Evolutionary conservation across 192 early-diverging fungal species (phyloP), one percentile per base, ranked within the genome.

Genomic region (Blastocladiella britannica): DNA sequence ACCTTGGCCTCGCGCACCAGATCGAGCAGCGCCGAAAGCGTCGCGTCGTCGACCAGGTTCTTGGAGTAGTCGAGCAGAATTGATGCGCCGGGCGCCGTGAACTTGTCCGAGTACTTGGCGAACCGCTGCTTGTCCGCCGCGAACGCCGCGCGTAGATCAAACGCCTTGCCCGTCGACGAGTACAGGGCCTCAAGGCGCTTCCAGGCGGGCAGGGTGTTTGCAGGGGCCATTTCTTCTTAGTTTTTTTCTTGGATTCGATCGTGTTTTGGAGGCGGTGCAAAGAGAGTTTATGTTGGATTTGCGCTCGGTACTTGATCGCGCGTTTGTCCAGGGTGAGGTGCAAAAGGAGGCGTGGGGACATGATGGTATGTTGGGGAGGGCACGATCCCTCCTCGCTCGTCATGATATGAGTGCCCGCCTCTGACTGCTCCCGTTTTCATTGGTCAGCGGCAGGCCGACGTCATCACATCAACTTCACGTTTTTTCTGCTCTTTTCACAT

Each of bases 21-120:
- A 37, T 79, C 75, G 27, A 96, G 68, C 54, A 98, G 76, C 55
- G 88, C 70, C 52, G 74, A 59, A 56, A 93, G 70, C 30, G 86
- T 89, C 53, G 87, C 85, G 47, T 88, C 71, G 27, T 74, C 84
- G 55, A 96, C 71, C 59, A 84, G 74, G 76, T 98, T 94, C 79
- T 98, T 98, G 62, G 93, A 96, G 65, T 83, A 93, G 70, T 98
- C 94, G 55, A 96, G 69, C 53, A 96, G 72, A 52, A 98, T 80
- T 53, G 75, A 65, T 3, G 83, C 70, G 56, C 64, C 70, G 55
- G 66, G 66, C 53, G 72, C 70, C 51, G 74, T 51, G 66, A 95
- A 91, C 51, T 72, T 68, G 53, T 79, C 76, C 55, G 81, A 83
- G 66, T 86, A 88, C 65, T 79, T 68, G 55, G 74, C 63, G 68